Conservation (phyloP, 2,329 filamentous ascomycete genomes). For the Amesomyces nigricolor region DNA sequence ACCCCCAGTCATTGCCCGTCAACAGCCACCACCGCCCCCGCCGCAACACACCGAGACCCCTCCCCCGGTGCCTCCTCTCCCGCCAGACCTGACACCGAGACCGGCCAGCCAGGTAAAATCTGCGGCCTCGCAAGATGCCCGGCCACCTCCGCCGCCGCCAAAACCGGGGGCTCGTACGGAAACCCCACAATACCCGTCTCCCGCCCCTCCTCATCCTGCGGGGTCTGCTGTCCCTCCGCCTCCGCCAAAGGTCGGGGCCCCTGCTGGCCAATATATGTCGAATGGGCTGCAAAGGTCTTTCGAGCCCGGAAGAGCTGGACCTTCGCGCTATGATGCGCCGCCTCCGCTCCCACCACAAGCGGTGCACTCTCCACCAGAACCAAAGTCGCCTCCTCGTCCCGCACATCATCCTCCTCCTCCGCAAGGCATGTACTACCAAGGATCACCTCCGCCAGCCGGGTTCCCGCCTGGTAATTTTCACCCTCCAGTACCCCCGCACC, state of each 20-base stretch:
- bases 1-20: constrained; percentile 77
- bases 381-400: constrained; percentile 7
- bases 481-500: constrained; percentile 9
- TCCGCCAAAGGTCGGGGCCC: constrained; percentile 30
- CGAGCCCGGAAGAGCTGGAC: constrained; percentile 13
- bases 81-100: constrained; percentile 53
- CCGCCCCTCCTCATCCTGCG: constrained; percentile 32
- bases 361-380: constrained; percentile 3
- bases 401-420: constrained; percentile 15
- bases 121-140: constrained; percentile 29
- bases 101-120: constrained; percentile 34
- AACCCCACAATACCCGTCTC: constrained; percentile 30
- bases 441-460: constrained; percentile 21
- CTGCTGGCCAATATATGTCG: constrained; percentile 25
- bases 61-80: constrained; percentile 70
- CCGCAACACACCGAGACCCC: constrained; percentile 40
- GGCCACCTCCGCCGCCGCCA: constrained; percentile 49
- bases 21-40: constrained; percentile 42
- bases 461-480: constrained; percentile 10
- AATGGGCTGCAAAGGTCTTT: constrained; percentile 9
- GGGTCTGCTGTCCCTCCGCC: constrained; percentile 32
- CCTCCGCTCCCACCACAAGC: constrained; percentile 40
- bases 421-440: constrained; percentile 26
- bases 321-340: constrained; percentile 44
- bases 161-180: constrained; percentile 38